phyloP scores from a whole-genome alignment of 2,329 filamentous ascomycete genomes.

The Diaporthe amygdali region DNA sequence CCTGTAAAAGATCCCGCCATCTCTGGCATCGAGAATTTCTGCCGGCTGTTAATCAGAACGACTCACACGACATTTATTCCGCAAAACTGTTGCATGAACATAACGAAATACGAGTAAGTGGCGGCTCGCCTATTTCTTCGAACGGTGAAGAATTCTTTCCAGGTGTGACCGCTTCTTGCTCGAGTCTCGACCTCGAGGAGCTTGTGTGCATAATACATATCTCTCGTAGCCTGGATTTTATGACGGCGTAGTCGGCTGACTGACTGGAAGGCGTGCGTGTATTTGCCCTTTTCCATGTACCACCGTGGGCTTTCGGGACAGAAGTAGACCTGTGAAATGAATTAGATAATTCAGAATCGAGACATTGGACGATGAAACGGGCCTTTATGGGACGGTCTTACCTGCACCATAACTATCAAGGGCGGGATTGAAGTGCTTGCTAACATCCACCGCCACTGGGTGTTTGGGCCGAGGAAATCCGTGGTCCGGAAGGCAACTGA shows the following conservation, averaged over 20 bases:
- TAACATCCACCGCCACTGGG: not conserved
- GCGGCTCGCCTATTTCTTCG: slow-evolving; percentile 42
- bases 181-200: slow-evolving; percentile 38
- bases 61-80: slow-evolving; percentile 26
- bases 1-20: too few relatives aligned
- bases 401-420: not conserved
- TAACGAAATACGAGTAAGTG: slow-evolving; percentile 42
- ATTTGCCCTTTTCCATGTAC: slow-evolving; percentile 56
- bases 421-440: not conserved
- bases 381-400: not conserved
- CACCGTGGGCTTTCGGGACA: slow-evolving; percentile 60
- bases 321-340: slow-evolving; percentile 39
- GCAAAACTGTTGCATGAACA: slow-evolving; percentile 44
- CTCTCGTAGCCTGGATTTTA: slow-evolving; percentile 53
- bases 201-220: slow-evolving; percentile 55
- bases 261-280: slow-evolving; percentile 50
- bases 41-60: too few relatives aligned
- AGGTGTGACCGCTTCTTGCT: slow-evolving; percentile 31
- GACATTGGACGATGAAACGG: not conserved
- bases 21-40: too few relatives aligned
- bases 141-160: slow-evolving; percentile 44
- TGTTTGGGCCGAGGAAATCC: not conserved
- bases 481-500: not conserved
- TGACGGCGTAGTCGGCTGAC: slow-evolving; percentile 52
- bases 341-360: not conserved